Base-by-base conservation (phyloP, 2,329 filamentous ascomycete genomes). In the Pseudocercospora fuligena region DNA sequence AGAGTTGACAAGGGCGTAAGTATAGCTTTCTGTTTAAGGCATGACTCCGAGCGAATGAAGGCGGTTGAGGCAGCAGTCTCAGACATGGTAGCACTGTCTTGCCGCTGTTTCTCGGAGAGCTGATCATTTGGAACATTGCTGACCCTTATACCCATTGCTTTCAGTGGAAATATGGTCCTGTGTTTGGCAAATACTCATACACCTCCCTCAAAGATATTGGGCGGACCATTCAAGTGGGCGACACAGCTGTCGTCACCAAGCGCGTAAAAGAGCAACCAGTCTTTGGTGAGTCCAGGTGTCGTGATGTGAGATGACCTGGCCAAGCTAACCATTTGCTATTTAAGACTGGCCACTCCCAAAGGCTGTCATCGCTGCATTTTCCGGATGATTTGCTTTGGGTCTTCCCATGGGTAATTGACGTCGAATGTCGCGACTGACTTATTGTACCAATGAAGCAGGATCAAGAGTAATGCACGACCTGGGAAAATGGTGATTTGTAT, bases 161-260 rank as follows among this genome's bases (percentile, higher is more conserved):
- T n/a, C n/a, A n/a, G n/a, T 69, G 73, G 1, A 82, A 80, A 65
- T 82, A 78, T 71, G 80, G 76, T 54, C 80, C 81, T 5, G 80
- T 82, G 0, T 83, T 82, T 74, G 81, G 81, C 5, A 46, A 81
- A 19, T 83, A 83, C 66, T 76, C 76, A 76, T 80, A 71, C 58
- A 66, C 23, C 40, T 43, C 56, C 27, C 33, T 64, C 25, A 60
- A 60, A 46, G 69, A 69, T 65, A 66, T 70, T n/a, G 74, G 73
- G 3, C 65, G 68, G 59, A 66, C 53, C 16, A 64, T 78, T 25
- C 73, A 66, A 51, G 77, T 83, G 16, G 80, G 80, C 0, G 80
- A 82, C 63, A 72, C 76, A 46, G 80, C 80, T 2, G 73, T 72
- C 19, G 76, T 83, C 4, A 73, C 71, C 0, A 76, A 75, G 70